Evolutionary conservation across 257 asterid species (phyloP).

Genomic region (Marsdenia floribunda): DNA sequence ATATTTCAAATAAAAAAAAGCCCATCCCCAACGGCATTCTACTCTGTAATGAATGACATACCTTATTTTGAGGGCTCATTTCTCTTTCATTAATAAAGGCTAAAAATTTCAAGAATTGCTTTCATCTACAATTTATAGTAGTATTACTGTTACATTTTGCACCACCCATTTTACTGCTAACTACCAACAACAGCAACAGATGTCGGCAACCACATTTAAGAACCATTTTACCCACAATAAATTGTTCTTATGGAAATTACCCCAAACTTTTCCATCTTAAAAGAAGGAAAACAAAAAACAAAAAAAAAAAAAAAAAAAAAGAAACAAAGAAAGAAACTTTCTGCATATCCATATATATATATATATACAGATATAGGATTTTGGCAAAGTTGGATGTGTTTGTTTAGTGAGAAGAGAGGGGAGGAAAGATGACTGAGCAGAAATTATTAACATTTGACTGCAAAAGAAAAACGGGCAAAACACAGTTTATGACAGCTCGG

Average conservation of each 20-base stretch:
- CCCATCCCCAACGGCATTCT: conserved; percentile 22
- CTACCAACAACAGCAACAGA: neutral
- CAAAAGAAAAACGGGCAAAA: neutral
- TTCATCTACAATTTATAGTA: neutral
- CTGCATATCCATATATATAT: too few relatives aligned
- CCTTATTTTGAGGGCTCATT: neutral
- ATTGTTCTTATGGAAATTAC: neutral
- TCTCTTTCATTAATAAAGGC: conserved; percentile 13
- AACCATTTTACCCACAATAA: neutral
- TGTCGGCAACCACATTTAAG: neutral
- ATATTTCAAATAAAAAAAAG: neutral
- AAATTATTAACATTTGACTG: neutral
- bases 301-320: too few relatives aligned
- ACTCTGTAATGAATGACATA: neutral
- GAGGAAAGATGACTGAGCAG: too few relatives aligned
- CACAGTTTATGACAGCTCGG: neutral
- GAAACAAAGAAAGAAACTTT: neutral
- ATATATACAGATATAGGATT: too few relatives aligned
- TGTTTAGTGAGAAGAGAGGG: too few relatives aligned
- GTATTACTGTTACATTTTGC: too few relatives aligned
- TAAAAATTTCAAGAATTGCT: conserved; percentile 9
- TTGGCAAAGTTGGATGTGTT: neutral
- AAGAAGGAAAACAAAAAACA: too few relatives aligned
- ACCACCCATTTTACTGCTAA: neutral
- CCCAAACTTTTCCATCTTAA: too few relatives aligned